Conservation (phyloP, 352 stramenopile genomes). For the Bremia lactucae region DNA sequence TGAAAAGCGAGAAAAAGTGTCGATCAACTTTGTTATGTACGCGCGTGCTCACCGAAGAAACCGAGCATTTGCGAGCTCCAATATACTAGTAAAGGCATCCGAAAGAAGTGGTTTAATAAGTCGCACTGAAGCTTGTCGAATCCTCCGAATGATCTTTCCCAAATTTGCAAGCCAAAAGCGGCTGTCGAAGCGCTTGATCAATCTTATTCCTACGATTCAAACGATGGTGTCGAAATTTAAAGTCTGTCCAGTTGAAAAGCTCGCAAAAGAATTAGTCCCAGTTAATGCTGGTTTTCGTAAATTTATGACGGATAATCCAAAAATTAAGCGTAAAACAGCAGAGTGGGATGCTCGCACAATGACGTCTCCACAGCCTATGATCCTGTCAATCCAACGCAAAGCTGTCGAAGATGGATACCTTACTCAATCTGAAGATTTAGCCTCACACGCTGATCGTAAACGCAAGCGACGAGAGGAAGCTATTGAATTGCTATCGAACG, state of each 20-base stretch:
- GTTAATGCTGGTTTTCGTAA: conserved; percentile 25
- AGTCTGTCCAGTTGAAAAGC: conserved; percentile 20
- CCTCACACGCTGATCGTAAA: conserved; percentile 19
- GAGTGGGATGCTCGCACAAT: conserved; percentile 4
- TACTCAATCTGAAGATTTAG: conserved; percentile 33
- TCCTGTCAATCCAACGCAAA: conserved; percentile 18
- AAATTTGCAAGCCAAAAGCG: conserved; percentile 20
- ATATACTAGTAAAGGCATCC: conserved; percentile 24
- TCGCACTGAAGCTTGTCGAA: conserved; percentile 24
- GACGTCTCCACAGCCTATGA: conserved; percentile 3
- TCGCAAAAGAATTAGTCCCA: conserved; percentile 25
- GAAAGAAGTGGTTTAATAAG: conserved; percentile 22
- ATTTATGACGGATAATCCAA: conserved; percentile 32
- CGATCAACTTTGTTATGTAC: conserved; percentile 62
- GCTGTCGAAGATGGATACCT: conserved; percentile 44
- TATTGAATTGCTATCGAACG: conserved; percentile 34
- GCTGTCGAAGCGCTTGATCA: conserved; percentile 43
- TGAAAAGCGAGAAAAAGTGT: conserved; percentile 17
- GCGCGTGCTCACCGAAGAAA: conserved; percentile 27
- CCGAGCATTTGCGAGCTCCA: conserved; percentile 23
- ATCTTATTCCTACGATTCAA: conserved; percentile 51
- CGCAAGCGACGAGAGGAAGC: conserved; percentile 38
- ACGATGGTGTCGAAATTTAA: conserved; percentile 31
- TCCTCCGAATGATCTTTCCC: conserved; percentile 42
- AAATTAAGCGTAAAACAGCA: conserved; percentile 19